Conservation (phyloP, 129 eudicot genomes). For the Helichrysum umbraculigerum region DNA sequence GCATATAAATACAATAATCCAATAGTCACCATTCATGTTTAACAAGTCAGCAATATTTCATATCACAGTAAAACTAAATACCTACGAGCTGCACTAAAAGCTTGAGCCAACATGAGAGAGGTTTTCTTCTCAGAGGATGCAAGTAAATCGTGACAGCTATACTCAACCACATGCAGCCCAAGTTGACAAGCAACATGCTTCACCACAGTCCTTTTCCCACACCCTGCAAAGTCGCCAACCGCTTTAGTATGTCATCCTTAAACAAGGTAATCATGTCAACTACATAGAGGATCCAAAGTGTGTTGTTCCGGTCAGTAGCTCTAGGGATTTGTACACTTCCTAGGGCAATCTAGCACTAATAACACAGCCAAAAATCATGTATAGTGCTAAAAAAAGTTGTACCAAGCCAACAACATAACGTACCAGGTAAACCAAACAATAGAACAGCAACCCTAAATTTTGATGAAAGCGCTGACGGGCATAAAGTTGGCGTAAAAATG, state of each 20-base stretch:
- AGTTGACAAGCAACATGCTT: constrained; percentile 73
- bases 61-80: constrained; percentile 31
- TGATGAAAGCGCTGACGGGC: constrained; percentile 84
- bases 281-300: neutral
- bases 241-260: constrained; percentile 5
- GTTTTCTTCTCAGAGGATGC: constrained; percentile 79
- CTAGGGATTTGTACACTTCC: neutral
- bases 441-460: constrained; percentile 81
- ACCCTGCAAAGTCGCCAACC: constrained; percentile 46
- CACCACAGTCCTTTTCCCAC: constrained; percentile 89
- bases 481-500: constrained; percentile 69
- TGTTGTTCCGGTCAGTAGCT: neutral
- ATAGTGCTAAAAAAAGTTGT: neutral
- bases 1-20: constrained; percentile 5
- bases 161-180: constrained; percentile 93
- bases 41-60: neutral
- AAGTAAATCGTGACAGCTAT: constrained; percentile 67
- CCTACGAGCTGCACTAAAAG: constrained; percentile 84
- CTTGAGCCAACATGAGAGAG: constrained; percentile 67
- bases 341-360: too few species aligned
- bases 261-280: neutral
- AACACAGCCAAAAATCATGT: neutral
- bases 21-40: neutral
- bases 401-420: constrained; percentile 30
- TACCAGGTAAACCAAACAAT: constrained; percentile 78